Evolutionary conservation across 495 filamentous ascomycete genomes (phyloP).

Genomic region (Hamigera avellanea): DNA sequence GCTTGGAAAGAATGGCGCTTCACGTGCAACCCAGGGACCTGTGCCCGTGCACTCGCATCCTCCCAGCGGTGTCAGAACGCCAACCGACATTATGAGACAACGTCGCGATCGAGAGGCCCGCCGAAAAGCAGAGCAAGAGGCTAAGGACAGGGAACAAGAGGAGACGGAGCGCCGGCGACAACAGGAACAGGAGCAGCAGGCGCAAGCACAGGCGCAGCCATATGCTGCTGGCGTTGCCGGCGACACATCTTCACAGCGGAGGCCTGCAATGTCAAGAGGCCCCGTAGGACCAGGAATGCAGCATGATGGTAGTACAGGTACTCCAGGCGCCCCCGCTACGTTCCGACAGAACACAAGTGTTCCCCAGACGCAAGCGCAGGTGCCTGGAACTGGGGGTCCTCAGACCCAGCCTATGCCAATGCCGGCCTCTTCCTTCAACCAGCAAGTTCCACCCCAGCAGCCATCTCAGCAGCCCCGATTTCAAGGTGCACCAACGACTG

Average conservation of each 20-base stretch:
- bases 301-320: slow-evolving; percentile 4
- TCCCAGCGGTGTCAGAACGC: slow-evolving; percentile 38
- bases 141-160: slow-evolving; percentile 35
- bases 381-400: background rate
- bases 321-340: slow-evolving; percentile 1
- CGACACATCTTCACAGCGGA: slow-evolving; percentile 33
- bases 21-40: slow-evolving; percentile 34
- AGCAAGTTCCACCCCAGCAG: slow-evolving; percentile 17
- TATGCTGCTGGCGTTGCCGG: slow-evolving; percentile 49
- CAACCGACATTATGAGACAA: slow-evolving; percentile 67
- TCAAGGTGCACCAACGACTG: slow-evolving; percentile 18
- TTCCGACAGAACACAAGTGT: slow-evolving; percentile 5
- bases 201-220: slow-evolving; percentile 18
- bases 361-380: slow-evolving; percentile 2
- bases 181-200: slow-evolving; percentile 40
- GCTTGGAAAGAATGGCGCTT: slow-evolving; percentile 32
- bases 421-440: slow-evolving; percentile 9
- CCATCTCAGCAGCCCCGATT: slow-evolving; percentile 11
- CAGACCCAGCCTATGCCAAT: slow-evolving; percentile 8
- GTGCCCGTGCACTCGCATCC: slow-evolving; percentile 32
- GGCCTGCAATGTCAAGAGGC: slow-evolving; percentile 16
- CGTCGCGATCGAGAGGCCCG: slow-evolving; percentile 56
- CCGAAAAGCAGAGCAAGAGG: slow-evolving; percentile 47
- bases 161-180: slow-evolving; percentile 37
- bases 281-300: slow-evolving; percentile 15